Evolutionary conservation across 2,329 filamentous ascomycete species (phyloP).

Genomic region (Xylaria sp.): DNA sequence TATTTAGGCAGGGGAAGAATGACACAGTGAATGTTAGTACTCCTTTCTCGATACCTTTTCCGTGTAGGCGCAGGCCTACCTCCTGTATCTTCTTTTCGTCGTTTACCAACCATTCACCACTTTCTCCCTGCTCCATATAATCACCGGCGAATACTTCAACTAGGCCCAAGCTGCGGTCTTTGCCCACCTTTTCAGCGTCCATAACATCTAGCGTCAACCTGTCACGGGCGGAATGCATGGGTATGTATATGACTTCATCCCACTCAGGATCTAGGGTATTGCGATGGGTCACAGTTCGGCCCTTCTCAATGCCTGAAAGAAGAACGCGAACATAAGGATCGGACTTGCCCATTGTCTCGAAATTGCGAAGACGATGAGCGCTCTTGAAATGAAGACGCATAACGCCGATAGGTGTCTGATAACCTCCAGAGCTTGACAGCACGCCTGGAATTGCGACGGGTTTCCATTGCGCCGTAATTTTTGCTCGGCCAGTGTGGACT

Average conservation of each 20-base stretch:
- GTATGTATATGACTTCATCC: constrained; percentile 95
- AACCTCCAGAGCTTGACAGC: constrained; percentile 81
- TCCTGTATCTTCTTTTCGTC: constrained; percentile 76
- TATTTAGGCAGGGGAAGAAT: constrained; percentile 89
- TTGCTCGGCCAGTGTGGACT: constrained; percentile 83
- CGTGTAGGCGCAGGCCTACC: constrained; percentile 77
- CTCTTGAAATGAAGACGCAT: constrained; percentile 92
- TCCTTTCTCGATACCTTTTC: constrained; percentile 80
- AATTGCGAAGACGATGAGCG: constrained; percentile 84
- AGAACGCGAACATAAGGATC: constrained; percentile 92
- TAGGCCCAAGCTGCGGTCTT: constrained; percentile 86
- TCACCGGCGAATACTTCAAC: constrained; percentile 81
- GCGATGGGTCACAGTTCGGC: constrained; percentile 91
- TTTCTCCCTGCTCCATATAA: constrained; percentile 80
- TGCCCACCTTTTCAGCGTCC: constrained; percentile 93
- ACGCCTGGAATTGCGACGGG: constrained; percentile 87
- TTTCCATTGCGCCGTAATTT: constrained; percentile 94
- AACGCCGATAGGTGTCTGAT: constrained; percentile 92
- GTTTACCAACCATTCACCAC: constrained; percentile 82
- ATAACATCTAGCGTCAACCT: constrained; percentile 91
- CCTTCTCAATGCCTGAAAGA: constrained; percentile 90
- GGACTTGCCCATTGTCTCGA: constrained; percentile 95
- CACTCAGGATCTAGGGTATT: constrained; percentile 96
- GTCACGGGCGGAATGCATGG: constrained; percentile 85
- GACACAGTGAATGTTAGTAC: constrained; percentile 81